Evolutionary conservation across 257 asterid genomes (phyloP), one percentile per base, ranked within the genome.

Genomic region (Coffea canephora): DNA sequence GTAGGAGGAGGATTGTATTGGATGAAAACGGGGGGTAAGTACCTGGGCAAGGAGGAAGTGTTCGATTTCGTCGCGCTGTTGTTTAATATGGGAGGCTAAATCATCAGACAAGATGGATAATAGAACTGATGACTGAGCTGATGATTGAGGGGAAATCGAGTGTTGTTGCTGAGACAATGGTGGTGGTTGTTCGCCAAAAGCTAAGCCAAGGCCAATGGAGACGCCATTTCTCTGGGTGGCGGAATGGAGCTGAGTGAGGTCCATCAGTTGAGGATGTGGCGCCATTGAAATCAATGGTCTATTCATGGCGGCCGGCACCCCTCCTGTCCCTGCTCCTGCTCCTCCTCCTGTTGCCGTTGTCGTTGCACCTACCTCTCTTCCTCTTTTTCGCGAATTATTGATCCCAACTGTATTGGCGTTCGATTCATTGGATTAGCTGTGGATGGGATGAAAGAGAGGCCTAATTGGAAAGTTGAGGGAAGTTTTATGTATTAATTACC

Each of bases 141-240:
- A 86, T n/a, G 87, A 80, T 69, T 85, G 88, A 50, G 89, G 81
- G 25, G 84, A 81, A 19, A 79, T 46, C 18, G 83, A 80, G 41
- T 49, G 75, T 50, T 77, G 84, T 21, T 34, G 34, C 34, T 31
- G 79, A 15, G 75, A 11, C 27, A 61, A 2, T 71, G 77, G 82
- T 66, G 84, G 1, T 66, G 82, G 75, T 18, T 84, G 84, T 34
- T 80, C 84, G 8, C 86, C 89, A 13, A 82, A 84, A 31, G 90
- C 79, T 48, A 88, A 70, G 54, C 86, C 86, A 31, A 88, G 91
- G 72, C 91, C 89, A 21, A 89, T 86, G 61, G 86, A 83, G 13
- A 86, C 88, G 16, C 80, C 87, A 78, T 86, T 81, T 45, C 82
- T 82, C 23, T 79, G 86, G 1, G 72, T 77, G 27, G 72, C 75